Percentiles rank a stretch among this genome's conserved stretches.
Conservation (phyloP, 805 yeast species). For the Saccharomycopsis olivae region DNA sequence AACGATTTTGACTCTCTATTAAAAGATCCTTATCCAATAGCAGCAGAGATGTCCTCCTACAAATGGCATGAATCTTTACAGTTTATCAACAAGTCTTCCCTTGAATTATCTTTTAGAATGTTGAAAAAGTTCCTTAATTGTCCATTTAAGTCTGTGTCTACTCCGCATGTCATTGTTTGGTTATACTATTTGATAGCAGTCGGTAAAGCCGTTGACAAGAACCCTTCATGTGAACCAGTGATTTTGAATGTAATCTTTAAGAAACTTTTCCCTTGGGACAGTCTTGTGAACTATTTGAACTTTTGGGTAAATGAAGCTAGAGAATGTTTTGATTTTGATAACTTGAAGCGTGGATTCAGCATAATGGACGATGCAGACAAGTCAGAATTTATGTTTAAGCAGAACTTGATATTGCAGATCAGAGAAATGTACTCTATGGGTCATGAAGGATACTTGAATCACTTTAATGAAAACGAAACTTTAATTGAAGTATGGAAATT, state of each 20-base stretch:
- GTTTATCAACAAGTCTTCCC: slow-evolving; percentile 48
- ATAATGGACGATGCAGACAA: slow-evolving; percentile 14
- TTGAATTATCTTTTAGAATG: slow-evolving; percentile 61
- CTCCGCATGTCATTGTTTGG: slow-evolving; percentile 72
- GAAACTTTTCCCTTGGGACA: slow-evolving; percentile 59
- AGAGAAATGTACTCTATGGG: slow-evolving; percentile 21
- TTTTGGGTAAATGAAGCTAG: slow-evolving; percentile 27
- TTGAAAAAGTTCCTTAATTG: slow-evolving; percentile 57
- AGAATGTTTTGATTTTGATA: slow-evolving; percentile 19
- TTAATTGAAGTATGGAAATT: slow-evolving; percentile 75
- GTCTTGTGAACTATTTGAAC: slow-evolving; percentile 47
- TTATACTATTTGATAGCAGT: slow-evolving; percentile 58
- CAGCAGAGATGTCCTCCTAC: slow-evolving; percentile 23
- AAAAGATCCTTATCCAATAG: slow-evolving; percentile 19
- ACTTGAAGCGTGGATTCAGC: slow-evolving; percentile 13
- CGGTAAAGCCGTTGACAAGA: slow-evolving; percentile 40
- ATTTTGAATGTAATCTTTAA: slow-evolving; percentile 38
- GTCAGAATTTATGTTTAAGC: slow-evolving; percentile 12
- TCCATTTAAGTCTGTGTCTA: slow-evolving; percentile 52
- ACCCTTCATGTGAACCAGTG: slow-evolving; percentile 37
- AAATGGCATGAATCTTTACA: slow-evolving; percentile 53
- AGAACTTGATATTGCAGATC: slow-evolving; percentile 19
- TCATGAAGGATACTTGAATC: slow-evolving; percentile 32
- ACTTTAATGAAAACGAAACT: slow-evolving; percentile 48
- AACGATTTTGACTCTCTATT: slow-evolving; percentile 9